phyloP scores from a whole-genome alignment of 805 yeast genomes.

The Ogataea allantospora region DNA sequence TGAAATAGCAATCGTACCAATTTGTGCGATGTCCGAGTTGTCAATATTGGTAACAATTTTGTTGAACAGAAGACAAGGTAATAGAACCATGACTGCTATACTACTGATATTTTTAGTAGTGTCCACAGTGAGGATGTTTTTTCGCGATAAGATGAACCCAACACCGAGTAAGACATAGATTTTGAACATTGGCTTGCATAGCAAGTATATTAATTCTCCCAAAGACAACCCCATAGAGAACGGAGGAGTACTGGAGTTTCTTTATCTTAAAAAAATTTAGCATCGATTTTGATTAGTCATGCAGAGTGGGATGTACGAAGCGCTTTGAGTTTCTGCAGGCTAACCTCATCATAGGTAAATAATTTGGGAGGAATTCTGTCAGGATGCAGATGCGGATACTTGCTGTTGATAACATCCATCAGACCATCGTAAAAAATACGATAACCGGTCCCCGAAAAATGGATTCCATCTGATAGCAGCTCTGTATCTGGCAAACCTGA shows the following conservation, averaged over 20 bases:
- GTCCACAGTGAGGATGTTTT: conserved; percentile 62
- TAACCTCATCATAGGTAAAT: conserved; percentile 25
- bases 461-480: conserved; percentile 42
- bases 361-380: conserved; percentile 18
- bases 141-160: conserved; percentile 64
- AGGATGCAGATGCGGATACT: conserved; percentile 34
- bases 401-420: conserved; percentile 27
- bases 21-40: conserved; percentile 63
- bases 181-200: conserved; percentile 85
- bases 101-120: conserved; percentile 69
- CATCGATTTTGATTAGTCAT: neutral
- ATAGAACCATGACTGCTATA: conserved; percentile 61
- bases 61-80: conserved; percentile 75
- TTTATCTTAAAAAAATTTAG: neutral
- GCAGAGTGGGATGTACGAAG: neutral
- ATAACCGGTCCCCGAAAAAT: conserved; percentile 39
- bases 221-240: conserved; percentile 30
- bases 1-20: conserved; percentile 62
- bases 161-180: conserved; percentile 67
- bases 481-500: conserved; percentile 33
- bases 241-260: neutral
- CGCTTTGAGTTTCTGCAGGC: conserved; percentile 10
- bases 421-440: conserved; percentile 35
- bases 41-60: conserved; percentile 67
- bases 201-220: conserved; percentile 70